Evolutionary conservation across 225 moss, liverwort and hornwort species (phyloP).

Genomic region (Sphagnum tenellum): DNA sequence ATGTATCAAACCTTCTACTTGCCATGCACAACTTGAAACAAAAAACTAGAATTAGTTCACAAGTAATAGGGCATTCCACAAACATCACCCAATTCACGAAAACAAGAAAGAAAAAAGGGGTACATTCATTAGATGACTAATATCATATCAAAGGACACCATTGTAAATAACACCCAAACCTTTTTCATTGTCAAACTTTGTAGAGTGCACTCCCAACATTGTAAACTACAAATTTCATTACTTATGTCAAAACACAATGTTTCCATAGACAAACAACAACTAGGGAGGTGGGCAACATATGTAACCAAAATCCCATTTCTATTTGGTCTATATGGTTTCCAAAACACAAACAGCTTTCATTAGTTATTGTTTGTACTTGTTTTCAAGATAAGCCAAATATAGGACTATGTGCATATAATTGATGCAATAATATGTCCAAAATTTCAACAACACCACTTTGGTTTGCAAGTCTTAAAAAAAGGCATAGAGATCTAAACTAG

Average conservation of each 20-base stretch:
- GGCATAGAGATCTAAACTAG: not conserved
- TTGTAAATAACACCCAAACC: conserved; percentile 75
- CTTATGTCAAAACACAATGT: not conserved
- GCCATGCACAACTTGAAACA: not conserved
- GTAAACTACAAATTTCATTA: conserved; percentile 37
- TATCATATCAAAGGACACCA: conserved; percentile 82
- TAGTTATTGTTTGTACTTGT: conserved; percentile 56
- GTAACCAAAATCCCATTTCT: not conserved
- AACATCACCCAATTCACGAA: not conserved
- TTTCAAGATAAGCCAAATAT: conserved; percentile 74
- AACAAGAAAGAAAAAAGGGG: too few species aligned
- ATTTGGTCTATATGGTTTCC: not conserved
- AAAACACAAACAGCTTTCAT: conserved; percentile 9
- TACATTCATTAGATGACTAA: conserved; percentile 60
- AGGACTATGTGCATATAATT: conserved; percentile 98
- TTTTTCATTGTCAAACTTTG: conserved; percentile 99
- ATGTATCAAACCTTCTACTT: not conserved
- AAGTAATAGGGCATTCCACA: not conserved
- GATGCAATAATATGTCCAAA: conserved; percentile 99
- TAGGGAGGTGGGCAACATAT: not conserved
- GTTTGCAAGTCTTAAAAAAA: conserved; percentile 66
- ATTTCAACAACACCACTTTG: conserved; percentile 82
- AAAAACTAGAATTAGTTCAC: not conserved
- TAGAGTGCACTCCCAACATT: conserved; percentile 95
- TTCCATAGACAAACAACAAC: conserved; percentile 7